Evolutionary conservation across 495 filamentous ascomycete species (phyloP).

Genomic region (Xylaria curta): DNA sequence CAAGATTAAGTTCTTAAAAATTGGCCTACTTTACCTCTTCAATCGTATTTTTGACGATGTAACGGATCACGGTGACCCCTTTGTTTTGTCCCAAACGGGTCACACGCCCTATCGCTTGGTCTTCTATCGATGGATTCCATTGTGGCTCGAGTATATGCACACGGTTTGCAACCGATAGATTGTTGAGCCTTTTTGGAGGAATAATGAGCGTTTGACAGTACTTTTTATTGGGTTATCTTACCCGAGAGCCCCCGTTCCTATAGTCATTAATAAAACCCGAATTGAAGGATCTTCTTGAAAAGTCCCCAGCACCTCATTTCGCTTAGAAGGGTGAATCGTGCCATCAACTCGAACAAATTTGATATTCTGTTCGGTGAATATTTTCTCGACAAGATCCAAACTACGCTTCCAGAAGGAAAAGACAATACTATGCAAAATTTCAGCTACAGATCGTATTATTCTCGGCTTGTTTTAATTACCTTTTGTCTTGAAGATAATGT

Average conservation of each 20-base stretch:
- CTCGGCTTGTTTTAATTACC: neutral
- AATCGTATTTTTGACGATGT: constrained; percentile 24
- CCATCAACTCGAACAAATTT: constrained; percentile 44
- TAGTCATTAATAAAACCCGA: constrained; percentile 51
- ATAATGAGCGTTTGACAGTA: neutral
- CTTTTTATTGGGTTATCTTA: constrained; percentile 30
- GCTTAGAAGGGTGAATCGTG: constrained; percentile 25
- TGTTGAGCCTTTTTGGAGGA: constrained; percentile 44
- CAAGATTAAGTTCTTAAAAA: too few species aligned
- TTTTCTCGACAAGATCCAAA: constrained; percentile 43
- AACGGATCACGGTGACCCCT: constrained; percentile 38
- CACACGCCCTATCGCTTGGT: constrained; percentile 48
- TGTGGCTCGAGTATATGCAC: constrained; percentile 51
- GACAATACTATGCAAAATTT: constrained; percentile 43
- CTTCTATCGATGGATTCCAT: constrained; percentile 54
- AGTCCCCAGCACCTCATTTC: constrained; percentile 37
- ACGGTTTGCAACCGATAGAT: constrained; percentile 47
- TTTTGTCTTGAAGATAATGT: neutral
- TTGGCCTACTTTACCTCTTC: constrained; percentile 21
- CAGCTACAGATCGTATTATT: neutral
- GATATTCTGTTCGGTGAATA: constrained; percentile 31
- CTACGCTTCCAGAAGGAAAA: constrained; percentile 57
- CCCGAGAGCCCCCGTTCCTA: constrained; percentile 52
- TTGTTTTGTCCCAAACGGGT: constrained; percentile 46
- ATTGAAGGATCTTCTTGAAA: constrained; percentile 37